phyloP scores from a whole-genome alignment of 2,329 filamentous ascomycete genomes.

The Aspergillus sp. region DNA sequence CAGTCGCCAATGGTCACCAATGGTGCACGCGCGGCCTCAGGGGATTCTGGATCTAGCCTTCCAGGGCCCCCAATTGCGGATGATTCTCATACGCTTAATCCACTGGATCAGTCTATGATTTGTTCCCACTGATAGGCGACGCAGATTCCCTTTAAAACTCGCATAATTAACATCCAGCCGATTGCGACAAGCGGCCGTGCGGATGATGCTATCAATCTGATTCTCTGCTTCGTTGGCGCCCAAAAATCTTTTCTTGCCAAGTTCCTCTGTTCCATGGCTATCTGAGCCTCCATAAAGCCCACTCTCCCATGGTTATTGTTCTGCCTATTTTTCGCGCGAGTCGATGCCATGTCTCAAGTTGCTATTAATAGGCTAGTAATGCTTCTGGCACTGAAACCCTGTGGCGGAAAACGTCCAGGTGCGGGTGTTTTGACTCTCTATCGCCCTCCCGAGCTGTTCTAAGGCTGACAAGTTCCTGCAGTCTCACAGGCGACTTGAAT shows the following conservation, averaged over 20 bases:
- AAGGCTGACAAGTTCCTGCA: neutral
- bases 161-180: slow-evolving; percentile 4
- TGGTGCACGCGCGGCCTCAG: slow-evolving; percentile 29
- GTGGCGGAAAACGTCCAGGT: neutral
- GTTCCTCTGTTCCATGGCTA: neutral
- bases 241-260: slow-evolving; percentile 3
- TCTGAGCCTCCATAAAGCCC: neutral
- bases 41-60: slow-evolving; percentile 24
- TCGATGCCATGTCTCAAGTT: neutral
- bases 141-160: slow-evolving; percentile 3
- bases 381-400: neutral
- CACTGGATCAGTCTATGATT: slow-evolving; percentile 15
- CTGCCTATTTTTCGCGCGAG: slow-evolving; percentile 7
- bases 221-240: neutral
- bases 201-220: slow-evolving; percentile 9
- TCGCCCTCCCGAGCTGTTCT: neutral
- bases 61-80: slow-evolving; percentile 21
- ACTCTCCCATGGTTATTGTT: slow-evolving; percentile 12
- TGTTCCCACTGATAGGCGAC: slow-evolving; percentile 16
- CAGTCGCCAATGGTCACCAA: neutral
- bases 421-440: neutral
- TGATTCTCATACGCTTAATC: slow-evolving; percentile 21
- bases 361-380: neutral
- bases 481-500: neutral
- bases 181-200: slow-evolving; percentile 1